phyloP scores from a whole-genome alignment of 495 filamentous ascomycete genomes.

The Neurospora discreta region DNA sequence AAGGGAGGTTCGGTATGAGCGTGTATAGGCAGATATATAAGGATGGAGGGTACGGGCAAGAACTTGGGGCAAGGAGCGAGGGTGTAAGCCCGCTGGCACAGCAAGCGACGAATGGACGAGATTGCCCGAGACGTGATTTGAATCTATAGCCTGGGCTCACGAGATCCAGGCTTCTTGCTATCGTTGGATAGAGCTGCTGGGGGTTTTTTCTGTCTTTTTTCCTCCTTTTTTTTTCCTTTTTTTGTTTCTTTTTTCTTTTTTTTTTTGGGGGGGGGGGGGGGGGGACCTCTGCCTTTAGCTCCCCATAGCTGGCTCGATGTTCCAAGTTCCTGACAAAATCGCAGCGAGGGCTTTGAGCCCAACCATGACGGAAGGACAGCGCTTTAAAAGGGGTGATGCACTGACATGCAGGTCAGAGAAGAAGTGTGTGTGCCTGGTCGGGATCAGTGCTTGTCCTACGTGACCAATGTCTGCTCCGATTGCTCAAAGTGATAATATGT shows the following conservation, averaged over 20 bases:
- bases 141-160: background rate
- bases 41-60: background rate
- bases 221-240: background rate
- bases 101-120: background rate
- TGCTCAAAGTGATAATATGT: constrained; percentile 7
- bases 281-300: background rate
- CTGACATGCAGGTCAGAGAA: constrained; percentile 14
- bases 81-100: background rate
- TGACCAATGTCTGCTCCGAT: constrained; percentile 9
- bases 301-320: background rate
- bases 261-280: too few relatives aligned
- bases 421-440: constrained; percentile 9
- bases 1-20: background rate
- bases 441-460: constrained; percentile 14
- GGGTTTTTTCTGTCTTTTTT: too few relatives aligned
- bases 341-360: constrained; percentile 3
- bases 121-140: background rate
- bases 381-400: constrained; percentile 1
- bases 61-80: background rate
- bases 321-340: constrained; percentile 4
- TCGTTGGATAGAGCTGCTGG: background rate
- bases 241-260: too few relatives aligned
- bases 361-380: background rate
- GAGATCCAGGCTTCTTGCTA: background rate
- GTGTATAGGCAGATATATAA: background rate